A percentile compares a stretch with the other conserved stretches of the same genome.
Evolutionary conservation across 2,329 filamentous ascomycete genomes (phyloP).

Genomic region (Aspergillus ibericus): DNA sequence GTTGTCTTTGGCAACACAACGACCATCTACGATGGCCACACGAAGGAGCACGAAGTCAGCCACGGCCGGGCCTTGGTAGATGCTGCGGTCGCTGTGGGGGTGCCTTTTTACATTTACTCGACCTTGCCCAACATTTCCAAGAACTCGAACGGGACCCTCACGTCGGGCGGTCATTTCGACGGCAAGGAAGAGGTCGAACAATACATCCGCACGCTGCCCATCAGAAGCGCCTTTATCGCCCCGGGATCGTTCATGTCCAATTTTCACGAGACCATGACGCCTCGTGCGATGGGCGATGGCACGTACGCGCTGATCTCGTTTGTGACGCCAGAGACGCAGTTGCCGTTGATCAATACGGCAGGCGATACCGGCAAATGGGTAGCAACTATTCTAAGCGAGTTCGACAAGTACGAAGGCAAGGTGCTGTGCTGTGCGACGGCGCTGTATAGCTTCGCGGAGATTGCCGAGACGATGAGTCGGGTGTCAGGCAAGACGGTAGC

Average conservation of each 20-base stretch:
- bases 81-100: background rate
- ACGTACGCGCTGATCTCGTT: background rate
- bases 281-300: background rate
- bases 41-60: conserved; percentile 4
- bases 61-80: conserved; percentile 7
- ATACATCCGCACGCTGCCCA: conserved; percentile 27
- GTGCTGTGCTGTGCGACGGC: background rate
- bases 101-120: conserved; percentile 5
- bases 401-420: background rate
- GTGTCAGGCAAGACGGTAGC: conserved; percentile 4
- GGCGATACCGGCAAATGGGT: conserved; percentile 13
- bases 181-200: conserved; percentile 34
- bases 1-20: conserved; percentile 44
- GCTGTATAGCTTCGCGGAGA: conserved; percentile 4
- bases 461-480: conserved; percentile 2
- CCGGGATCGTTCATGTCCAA: conserved; percentile 13
- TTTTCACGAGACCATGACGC: background rate
- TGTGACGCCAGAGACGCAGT: background rate
- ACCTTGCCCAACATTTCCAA: conserved; percentile 31
- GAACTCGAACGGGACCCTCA: conserved; percentile 27
- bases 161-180: conserved; percentile 36
- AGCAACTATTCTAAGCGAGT: conserved; percentile 1
- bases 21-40: conserved; percentile 12
- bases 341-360: background rate
- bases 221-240: conserved; percentile 2